These are phyloP conservation scores for Suillus lakei DNA, from an alignment of 768 basidiomycete species.

Conservation along the genomic window DNA sequence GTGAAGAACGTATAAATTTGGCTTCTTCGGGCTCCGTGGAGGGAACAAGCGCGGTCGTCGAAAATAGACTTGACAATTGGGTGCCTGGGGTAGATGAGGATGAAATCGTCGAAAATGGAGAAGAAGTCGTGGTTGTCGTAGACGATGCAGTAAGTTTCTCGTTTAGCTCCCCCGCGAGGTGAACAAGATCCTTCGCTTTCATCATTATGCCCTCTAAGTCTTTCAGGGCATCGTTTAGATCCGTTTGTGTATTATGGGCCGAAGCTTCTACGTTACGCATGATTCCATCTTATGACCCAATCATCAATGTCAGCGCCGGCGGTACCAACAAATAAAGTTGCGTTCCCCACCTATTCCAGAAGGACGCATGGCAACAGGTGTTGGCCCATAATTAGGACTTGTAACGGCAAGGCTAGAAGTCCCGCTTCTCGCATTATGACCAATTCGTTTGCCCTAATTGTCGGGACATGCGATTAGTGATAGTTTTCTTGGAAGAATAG, in stretches of 20 bases:
- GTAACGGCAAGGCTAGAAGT: slow-evolving; percentile 23
- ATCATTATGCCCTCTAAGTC: slow-evolving; percentile 92
- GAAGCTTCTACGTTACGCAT: slow-evolving; percentile 74
- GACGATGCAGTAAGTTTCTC: slow-evolving; percentile 67
- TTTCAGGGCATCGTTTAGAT: slow-evolving; percentile 76
- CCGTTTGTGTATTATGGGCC: slow-evolving; percentile 61
- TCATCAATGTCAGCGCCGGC: background rate
- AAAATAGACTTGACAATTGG: slow-evolving; percentile 25
- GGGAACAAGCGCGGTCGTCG: slow-evolving; percentile 36
- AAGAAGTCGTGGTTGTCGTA: slow-evolving; percentile 13
- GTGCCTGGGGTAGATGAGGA: slow-evolving; percentile 22
- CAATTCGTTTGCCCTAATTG: slow-evolving; percentile 36
- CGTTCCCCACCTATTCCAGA: slow-evolving; percentile 33
- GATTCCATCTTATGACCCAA: slow-evolving; percentile 65
- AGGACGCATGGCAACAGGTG: slow-evolving; percentile 24
- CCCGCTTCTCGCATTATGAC: slow-evolving; percentile 24
- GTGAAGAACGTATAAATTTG: slow-evolving; percentile 85
- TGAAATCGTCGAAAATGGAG: slow-evolving; percentile 10
- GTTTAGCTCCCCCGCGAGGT: slow-evolving; percentile 86
- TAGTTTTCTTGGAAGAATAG: background rate
- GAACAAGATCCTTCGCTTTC: slow-evolving; percentile 92
- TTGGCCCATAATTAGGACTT: slow-evolving; percentile 22
- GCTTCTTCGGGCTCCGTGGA: slow-evolving; percentile 77
- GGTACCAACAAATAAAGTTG: background rate
- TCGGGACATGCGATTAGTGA: background rate